phyloP scores from a whole-genome alignment of 2,329 filamentous ascomycete species.

The Aspergillus neotritici region DNA sequence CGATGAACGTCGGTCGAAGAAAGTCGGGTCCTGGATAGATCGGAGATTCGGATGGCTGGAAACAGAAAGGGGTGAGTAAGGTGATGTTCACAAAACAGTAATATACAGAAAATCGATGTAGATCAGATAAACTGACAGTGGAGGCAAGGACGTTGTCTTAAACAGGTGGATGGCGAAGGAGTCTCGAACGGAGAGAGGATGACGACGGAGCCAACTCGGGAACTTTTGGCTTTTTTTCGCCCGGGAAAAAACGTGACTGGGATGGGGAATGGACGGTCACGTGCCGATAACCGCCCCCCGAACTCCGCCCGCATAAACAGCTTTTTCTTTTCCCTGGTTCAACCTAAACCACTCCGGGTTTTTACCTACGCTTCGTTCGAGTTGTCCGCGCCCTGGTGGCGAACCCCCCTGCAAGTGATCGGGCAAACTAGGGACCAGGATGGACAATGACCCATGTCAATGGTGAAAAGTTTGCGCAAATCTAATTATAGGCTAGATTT shows the following conservation, averaged over 20 bases:
- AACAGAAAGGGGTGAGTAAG: too few relatives aligned
- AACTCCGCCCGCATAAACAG: constrained; percentile 13
- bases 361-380: neutral
- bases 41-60: neutral
- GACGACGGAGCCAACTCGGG: neutral
- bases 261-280: constrained; percentile 5
- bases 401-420: neutral
- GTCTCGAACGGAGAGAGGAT: too few relatives aligned
- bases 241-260: constrained; percentile 18
- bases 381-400: neutral
- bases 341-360: constrained; percentile 1
- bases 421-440: too few relatives aligned
- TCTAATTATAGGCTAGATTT: too few relatives aligned
- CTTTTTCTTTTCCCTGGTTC: constrained; percentile 2
- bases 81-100: too few relatives aligned
- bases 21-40: neutral
- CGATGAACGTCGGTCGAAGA: neutral
- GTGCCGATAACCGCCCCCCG: constrained; percentile 12
- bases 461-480: too few relatives aligned
- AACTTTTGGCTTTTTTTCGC: constrained; percentile 18
- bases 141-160: too few relatives aligned
- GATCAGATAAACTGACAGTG: too few relatives aligned
- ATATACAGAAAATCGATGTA: too few relatives aligned
- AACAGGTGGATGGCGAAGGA: too few relatives aligned
- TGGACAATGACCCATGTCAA: too few relatives aligned